Base-by-base conservation (phyloP, 139 green algal species). In the Micractinium sp. region DNA sequence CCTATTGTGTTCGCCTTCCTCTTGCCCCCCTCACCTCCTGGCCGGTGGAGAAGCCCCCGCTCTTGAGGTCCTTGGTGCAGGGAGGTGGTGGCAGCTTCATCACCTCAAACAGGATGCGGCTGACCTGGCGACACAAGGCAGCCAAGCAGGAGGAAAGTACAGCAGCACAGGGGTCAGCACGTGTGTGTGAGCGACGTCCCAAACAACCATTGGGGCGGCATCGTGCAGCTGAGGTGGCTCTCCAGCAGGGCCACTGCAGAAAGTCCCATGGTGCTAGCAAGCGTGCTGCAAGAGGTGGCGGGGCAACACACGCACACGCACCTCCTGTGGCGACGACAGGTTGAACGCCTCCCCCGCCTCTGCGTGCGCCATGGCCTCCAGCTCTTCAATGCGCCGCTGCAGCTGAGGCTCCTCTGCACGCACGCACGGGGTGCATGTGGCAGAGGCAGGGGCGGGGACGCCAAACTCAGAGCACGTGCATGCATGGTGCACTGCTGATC, bases 51-150 rank as follows among this genome's bases (percentile, higher is more conserved):
- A 84, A 81, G 56, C 89, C 82, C 53, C 91, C 76, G 18, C n/a
- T 63, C 41, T 83, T 90, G 27, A 85, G 61, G 18, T 41, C 53
- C 41, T 83, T 89, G 33, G 94, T 89, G 23, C 61, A 87, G 18
- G 95, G 94, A 4, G 96, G 96, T 18, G 94, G 92, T 5, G 93
- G 89, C 78, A 97, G 92, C 85, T 91, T 89, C 31, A 97, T 91
- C 33, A 80, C 63, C 61, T 94, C 83, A 82, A 95, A 98, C 73
- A 98, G 91, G 53, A 97, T 80, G 61, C 36, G 60, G 63, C 75
- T 85, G 75, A 90, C 86, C 75, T 87, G 79, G 16, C 56, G 27
- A 22, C 27, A 29, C 79, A 83, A 23, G 47, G 39, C 25, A 15
- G 35, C 13, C 31, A 31, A 27, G 36, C 71, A 38, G 33, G 75